Conservation (phyloP, 768 basidiomycete genomes). For the Dictyophora rubrovolvata region DNA sequence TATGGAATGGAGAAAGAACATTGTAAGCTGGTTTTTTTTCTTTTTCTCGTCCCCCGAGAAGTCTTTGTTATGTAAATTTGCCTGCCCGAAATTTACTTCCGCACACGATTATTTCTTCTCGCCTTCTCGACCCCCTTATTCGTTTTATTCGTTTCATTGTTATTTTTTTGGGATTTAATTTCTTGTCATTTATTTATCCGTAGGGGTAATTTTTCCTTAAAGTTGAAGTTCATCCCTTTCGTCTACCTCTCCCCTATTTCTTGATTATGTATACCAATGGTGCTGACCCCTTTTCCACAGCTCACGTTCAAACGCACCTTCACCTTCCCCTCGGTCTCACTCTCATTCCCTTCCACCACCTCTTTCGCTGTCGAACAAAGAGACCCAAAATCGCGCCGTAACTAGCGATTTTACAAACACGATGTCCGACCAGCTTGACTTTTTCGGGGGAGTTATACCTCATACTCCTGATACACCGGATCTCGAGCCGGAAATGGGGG, state of each 20-base stretch:
- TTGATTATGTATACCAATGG: too few relatives aligned
- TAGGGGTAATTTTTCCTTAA: too few relatives aligned
- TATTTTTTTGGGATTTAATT: too few relatives aligned
- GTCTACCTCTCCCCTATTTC: background rate
- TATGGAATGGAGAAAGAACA: background rate
- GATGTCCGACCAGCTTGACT: conserved; percentile 1
- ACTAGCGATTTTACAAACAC: conserved; percentile 9
- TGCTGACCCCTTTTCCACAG: conserved; percentile 13
- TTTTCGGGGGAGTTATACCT: conserved; percentile 10
- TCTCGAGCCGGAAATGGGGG: conserved; percentile 27
- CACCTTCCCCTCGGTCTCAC: conserved; percentile 3
- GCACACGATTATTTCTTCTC: background rate
- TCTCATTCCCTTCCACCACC: background rate
- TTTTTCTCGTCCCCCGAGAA: background rate
- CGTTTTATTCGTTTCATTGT: background rate
- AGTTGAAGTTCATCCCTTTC: background rate
- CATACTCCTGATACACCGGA: conserved; percentile 14
- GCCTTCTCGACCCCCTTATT: background rate
- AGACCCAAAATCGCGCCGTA: conserved; percentile 12
- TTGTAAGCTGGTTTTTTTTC: background rate
- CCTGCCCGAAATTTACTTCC: background rate
- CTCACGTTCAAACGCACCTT: background rate
- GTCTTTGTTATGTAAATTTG: background rate
- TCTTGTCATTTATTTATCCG: too few relatives aligned
- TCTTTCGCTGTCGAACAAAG: background rate